Percentiles rank a stretch among this genome's conserved stretches.
Conservation (phyloP, 192 early-diverging fungal genomes). For the Podila clonocystis region DNA sequence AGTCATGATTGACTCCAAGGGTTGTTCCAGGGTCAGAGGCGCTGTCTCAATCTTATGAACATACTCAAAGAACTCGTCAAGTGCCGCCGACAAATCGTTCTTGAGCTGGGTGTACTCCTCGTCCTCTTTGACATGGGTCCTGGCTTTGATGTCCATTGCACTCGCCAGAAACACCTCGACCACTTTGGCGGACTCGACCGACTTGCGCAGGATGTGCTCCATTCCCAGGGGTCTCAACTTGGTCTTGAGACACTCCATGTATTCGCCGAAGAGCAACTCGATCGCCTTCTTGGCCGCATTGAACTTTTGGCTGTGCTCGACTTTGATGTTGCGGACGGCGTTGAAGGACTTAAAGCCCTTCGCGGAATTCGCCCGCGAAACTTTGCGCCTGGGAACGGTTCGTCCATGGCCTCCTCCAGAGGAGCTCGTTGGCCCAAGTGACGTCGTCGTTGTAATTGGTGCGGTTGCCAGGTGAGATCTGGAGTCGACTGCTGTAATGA, state of each 20-base stretch:
- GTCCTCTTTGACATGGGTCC: slow-evolving; percentile 33
- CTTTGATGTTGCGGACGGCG: slow-evolving; percentile 39
- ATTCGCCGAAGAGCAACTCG: slow-evolving; percentile 24
- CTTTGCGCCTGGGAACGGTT: slow-evolving; percentile 15
- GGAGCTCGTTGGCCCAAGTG: not conserved
- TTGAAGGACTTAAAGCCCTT: slow-evolving; percentile 51
- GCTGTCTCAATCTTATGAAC: slow-evolving; percentile 16
- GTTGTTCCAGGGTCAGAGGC: not conserved
- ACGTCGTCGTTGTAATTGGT: not conserved
- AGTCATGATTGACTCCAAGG: slow-evolving; percentile 9
- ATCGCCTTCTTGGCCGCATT: slow-evolving; percentile 19
- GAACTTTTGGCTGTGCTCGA: slow-evolving; percentile 29
- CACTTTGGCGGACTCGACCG: slow-evolving; percentile 16
- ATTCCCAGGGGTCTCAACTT: not conserved
- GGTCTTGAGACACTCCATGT: slow-evolving; percentile 33
- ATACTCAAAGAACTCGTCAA: slow-evolving; percentile 20
- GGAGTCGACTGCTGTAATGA: not conserved
- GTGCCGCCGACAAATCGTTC: slow-evolving; percentile 9
- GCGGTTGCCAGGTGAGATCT: not conserved
- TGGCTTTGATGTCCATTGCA: slow-evolving; percentile 22
- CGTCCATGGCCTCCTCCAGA: slow-evolving; percentile 11
- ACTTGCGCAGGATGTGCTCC: slow-evolving; percentile 12
- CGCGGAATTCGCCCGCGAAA: slow-evolving; percentile 35
- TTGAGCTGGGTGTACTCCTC: slow-evolving; percentile 6
- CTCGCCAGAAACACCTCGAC: slow-evolving; percentile 30